A percentile compares a stretch with the other conserved stretches of the same genome.
Conservation (phyloP, 2,329 filamentous ascomycete species). For the Fusarium albidum region DNA sequence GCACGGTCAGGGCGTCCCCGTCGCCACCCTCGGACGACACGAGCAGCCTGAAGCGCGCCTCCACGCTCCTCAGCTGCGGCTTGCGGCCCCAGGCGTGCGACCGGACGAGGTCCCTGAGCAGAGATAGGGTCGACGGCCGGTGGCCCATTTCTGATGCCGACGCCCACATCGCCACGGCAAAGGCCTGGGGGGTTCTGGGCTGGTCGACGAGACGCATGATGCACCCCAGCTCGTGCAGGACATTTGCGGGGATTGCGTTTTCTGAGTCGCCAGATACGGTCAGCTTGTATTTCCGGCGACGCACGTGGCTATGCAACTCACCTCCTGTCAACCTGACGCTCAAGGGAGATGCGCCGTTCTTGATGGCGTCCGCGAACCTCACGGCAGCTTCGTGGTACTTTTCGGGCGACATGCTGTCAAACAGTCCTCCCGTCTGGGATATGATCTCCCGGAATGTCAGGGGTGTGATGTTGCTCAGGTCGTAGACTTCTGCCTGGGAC, state of each 20-base stretch:
- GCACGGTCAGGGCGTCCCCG: constrained; percentile 46
- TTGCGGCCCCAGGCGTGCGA: constrained; percentile 30
- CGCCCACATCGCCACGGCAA: constrained; percentile 41
- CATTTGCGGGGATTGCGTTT: constrained; percentile 26
- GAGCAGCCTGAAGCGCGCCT: constrained; percentile 44
- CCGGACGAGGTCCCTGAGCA: constrained; percentile 35
- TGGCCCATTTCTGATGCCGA: constrained; percentile 44
- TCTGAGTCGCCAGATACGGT: constrained; percentile 20
- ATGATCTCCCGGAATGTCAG: constrained; percentile 34
- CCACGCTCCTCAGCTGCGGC: constrained; percentile 26
- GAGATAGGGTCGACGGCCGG: constrained; percentile 42
- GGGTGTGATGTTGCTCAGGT: constrained; percentile 33
- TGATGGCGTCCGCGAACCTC: constrained; percentile 34
- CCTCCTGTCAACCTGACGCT: constrained; percentile 31
- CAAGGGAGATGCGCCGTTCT: constrained; percentile 32
- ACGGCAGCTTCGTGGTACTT: constrained; percentile 38
- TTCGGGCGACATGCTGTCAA: constrained; percentile 29
- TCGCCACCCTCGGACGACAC: constrained; percentile 41
- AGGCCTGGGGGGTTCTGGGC: constrained; percentile 11
- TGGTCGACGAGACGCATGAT: constrained; percentile 33
- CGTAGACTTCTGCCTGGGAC: constrained; percentile 26
- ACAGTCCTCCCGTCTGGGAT: constrained; percentile 12
- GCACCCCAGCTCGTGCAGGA: constrained; percentile 42
- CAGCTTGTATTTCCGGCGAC: too few species aligned
- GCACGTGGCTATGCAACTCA: too few species aligned